A percentile compares a stretch with the other conserved stretches of the same genome.
These are phyloP conservation scores for Aspergillus aculeatus DNA, from an alignment of 2,329 filamentous ascomycete genomes.

Conservation along the genomic window DNA sequence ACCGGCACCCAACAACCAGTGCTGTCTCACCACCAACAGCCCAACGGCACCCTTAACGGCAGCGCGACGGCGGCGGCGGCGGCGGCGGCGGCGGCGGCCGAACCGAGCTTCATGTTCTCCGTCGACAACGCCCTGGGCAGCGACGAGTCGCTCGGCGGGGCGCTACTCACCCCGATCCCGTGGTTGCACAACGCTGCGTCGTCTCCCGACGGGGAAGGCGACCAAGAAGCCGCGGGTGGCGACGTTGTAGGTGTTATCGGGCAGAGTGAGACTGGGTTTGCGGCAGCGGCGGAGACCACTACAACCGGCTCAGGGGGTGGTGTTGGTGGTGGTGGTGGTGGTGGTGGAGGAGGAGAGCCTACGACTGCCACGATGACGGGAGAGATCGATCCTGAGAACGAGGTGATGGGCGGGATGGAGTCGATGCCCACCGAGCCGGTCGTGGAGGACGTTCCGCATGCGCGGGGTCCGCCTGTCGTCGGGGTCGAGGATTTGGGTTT, in stretches of 20 bases:
- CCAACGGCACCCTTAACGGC: conserved; percentile 57
- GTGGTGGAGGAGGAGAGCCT: background rate
- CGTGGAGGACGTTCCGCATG: conserved; percentile 68
- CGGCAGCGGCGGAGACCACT: background rate
- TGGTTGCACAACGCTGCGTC: conserved; percentile 62
- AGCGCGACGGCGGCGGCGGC: background rate
- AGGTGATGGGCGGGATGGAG: conserved; percentile 18
- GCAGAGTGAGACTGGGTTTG: background rate
- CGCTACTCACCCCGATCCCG: conserved; percentile 87
- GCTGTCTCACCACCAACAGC: conserved; percentile 15
- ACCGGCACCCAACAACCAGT: conserved; percentile 16
- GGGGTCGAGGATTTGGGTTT: conserved; percentile 84
- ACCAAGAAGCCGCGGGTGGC: background rate
- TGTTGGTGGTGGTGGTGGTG: background rate
- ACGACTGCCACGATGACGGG: conserved; percentile 7
- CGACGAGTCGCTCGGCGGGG: conserved; percentile 86
- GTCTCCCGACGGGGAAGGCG: conserved; percentile 28
- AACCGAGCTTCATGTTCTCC: conserved; percentile 37
- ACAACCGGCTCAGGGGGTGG: background rate
- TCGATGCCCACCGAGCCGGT: conserved; percentile 48
- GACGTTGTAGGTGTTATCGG: background rate
- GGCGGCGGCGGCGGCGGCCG: conserved; percentile 10
- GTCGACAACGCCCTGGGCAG: conserved; percentile 59
- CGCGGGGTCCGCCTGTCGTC: conserved; percentile 78
- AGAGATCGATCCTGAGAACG: conserved; percentile 16